phyloP scores from a whole-genome alignment of 2,329 filamentous ascomycete species.

The Westerdykella ornata region DNA sequence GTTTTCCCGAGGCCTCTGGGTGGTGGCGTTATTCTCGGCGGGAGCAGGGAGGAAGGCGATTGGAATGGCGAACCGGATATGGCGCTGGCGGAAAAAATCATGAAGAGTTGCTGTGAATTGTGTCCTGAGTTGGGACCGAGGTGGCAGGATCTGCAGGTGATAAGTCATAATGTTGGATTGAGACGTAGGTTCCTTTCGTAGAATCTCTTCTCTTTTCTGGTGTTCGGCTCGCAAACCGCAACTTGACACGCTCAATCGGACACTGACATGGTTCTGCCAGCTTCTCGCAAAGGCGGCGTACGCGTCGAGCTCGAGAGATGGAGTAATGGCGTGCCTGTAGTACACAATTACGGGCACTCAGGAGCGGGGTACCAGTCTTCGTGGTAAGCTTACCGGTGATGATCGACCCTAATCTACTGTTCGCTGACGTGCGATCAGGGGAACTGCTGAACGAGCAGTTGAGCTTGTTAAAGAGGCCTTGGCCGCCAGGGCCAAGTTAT shows the following conservation, averaged over 20 bases:
- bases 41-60: conserved; percentile 70
- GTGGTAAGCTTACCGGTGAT: conserved; percentile 21
- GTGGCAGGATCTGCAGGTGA: conserved; percentile 63
- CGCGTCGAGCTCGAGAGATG: conserved; percentile 63
- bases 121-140: conserved; percentile 58
- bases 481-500: conserved; percentile 21
- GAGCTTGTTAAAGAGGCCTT: conserved; percentile 35
- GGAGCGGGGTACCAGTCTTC: conserved; percentile 64
- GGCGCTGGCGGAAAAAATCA: conserved; percentile 72
- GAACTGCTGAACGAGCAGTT: conserved; percentile 38
- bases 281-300: conserved; percentile 64
- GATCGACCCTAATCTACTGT: not conserved
- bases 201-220: not conserved
- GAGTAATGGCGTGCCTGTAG: conserved; percentile 48
- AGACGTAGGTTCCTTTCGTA: conserved; percentile 44
- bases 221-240: conserved; percentile 1
- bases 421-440: conserved; percentile 22
- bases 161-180: conserved; percentile 75
- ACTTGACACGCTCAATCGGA: not conserved
- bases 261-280: conserved; percentile 5
- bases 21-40: conserved; percentile 81
- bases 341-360: conserved; percentile 76
- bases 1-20: conserved; percentile 45
- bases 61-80: conserved; percentile 76
- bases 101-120: conserved; percentile 63